These are phyloP conservation scores for Tagetes patula DNA, from an alignment of 129 eudicot species.

Conservation along the genomic window DNA sequence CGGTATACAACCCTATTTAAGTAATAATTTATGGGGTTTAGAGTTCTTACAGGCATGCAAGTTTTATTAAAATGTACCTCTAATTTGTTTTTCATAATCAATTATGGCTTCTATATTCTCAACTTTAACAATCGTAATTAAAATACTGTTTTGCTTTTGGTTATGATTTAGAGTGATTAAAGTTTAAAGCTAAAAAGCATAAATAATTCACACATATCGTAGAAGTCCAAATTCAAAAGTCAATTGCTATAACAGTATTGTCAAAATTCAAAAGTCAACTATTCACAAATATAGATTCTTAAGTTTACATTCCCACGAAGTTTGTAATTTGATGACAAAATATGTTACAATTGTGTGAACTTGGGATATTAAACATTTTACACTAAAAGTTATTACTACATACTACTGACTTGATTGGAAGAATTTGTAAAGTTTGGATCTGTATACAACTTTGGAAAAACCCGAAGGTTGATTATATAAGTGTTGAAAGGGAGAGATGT, in stretches of 20 bases:
- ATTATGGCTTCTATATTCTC: too few species aligned
- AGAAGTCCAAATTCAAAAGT: not conserved
- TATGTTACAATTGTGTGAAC: not conserved
- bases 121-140: too few species aligned
- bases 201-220: not conserved
- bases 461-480: slow-evolving; percentile 15
- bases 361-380: not conserved
- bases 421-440: not conserved
- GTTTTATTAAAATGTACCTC: too few species aligned
- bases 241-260: not conserved
- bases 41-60: too few species aligned
- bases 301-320: not conserved
- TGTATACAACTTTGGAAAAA: slow-evolving; percentile 4
- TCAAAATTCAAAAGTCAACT: not conserved
- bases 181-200: too few species aligned
- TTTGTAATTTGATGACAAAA: slow-evolving; percentile 3
- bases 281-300: not conserved
- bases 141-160: too few species aligned
- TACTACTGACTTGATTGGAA: slow-evolving; percentile 9
- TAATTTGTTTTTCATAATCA: too few species aligned
- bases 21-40: too few species aligned
- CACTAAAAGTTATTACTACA: not conserved
- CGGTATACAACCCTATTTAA: too few species aligned
- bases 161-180: too few species aligned
- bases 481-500: slow-evolving; percentile 11